Evolutionary conservation across 2,329 filamentous ascomycete genomes (phyloP), one percentile per base, ranked within the genome.

Genomic region (Diaporthe eres): DNA sequence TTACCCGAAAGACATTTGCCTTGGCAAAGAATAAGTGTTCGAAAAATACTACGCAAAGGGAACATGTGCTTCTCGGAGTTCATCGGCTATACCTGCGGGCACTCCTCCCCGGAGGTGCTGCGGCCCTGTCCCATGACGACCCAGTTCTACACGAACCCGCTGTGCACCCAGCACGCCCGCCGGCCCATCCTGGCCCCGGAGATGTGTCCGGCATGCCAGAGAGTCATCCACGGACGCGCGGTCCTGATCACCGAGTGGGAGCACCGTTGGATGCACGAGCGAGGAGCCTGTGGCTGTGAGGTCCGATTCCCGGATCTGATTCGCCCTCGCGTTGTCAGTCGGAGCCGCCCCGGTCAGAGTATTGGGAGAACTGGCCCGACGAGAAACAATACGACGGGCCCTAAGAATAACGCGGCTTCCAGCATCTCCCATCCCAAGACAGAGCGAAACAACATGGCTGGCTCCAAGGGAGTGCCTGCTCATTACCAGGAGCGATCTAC

Each of bases 61-160:
- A 81, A 75, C 4, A 89, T 89, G 87, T 89, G 88, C 78, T 83
- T 87, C 79, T 81, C 82, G 44, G 86, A 88, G 78, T 88, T 83
- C 77, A 79, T 87, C 63, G 85, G 83, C 72, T 89, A 87, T 80
- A 84, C 81, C 47, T 89, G 88, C 79, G 88, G 87, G 22, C 88
- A 89, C 80, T 85, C 84, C 65, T 85, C 84, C 9, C 55, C 84
- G 5, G 81, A 83, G 1, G 81, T 85, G 15, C 81, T 87, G 63
- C 83, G 85, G 0, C 80, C 82, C 3, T 89, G 88, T 76, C 87
- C 88, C 1, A 63, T 86, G 76, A 86, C 85, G 0, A 87, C 86
- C 0, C 79, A 81, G 6, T 76, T 80, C 7, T 80, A 83, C 76
- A 82, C 78, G 39, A 84, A 85, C 72, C 84, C 85, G 0, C 78